These are phyloP conservation scores for Mortierella sp. DNA, from an alignment of 371 early-diverging fungal species.

Conservation along the genomic window DNA sequence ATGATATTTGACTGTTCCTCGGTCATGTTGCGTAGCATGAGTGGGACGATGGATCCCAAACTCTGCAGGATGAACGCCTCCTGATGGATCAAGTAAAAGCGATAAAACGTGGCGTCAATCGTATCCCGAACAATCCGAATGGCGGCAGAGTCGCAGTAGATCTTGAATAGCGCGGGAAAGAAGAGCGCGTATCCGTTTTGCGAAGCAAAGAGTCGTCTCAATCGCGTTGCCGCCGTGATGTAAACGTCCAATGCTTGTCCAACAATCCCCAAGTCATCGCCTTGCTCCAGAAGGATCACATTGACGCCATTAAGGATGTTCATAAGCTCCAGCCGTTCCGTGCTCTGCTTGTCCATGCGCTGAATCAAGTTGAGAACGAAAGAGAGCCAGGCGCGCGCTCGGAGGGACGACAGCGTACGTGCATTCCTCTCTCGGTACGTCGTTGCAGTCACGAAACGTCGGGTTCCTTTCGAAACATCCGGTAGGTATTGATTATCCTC, in stretches of 20 bases:
- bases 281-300: constrained; percentile 66
- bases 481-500: constrained; percentile 32
- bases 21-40: constrained; percentile 63
- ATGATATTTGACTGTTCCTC: constrained; percentile 26
- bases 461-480: constrained; percentile 14
- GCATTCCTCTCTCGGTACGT: constrained; percentile 18
- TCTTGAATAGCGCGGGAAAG: constrained; percentile 73
- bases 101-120: constrained; percentile 70
- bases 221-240: constrained; percentile 67
- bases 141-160: constrained; percentile 69
- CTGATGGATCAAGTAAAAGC: constrained; percentile 76
- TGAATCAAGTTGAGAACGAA: constrained; percentile 69
- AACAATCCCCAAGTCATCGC: constrained; percentile 69
- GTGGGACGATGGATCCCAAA: constrained; percentile 72
- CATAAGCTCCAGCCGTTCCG: constrained; percentile 70
- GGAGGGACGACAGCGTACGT: constrained; percentile 62
- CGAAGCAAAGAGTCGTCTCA: constrained; percentile 71
- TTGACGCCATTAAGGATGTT: constrained; percentile 73
- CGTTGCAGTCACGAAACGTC: constrained; percentile 2
- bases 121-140: constrained; percentile 64
- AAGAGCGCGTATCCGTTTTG: constrained; percentile 74
- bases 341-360: constrained; percentile 70
- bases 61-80: constrained; percentile 81
- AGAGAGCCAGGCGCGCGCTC: constrained; percentile 73
- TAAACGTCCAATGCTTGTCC: constrained; percentile 72